Conservation (phyloP, 257 asterid species). For the Nicotiana noctiflora region DNA sequence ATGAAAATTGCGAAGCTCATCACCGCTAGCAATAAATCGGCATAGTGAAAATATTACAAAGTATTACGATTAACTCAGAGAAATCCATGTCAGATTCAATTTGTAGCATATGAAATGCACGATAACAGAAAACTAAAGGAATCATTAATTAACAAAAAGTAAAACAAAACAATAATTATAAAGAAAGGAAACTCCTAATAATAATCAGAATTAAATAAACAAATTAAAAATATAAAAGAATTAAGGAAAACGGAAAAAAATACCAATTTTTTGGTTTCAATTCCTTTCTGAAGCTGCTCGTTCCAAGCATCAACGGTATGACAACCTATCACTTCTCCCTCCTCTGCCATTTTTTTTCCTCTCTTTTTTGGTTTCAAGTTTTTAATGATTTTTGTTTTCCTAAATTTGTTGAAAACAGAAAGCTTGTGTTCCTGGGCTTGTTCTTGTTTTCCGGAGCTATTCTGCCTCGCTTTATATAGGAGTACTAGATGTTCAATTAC, state of each 20-base stretch:
- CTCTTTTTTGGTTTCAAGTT: no score
- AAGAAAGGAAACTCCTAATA: not conserved
- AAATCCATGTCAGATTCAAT: no score
- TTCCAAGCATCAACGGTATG: slow-evolving; percentile 46
- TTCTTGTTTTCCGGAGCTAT: not conserved
- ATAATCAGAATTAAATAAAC: not conserved
- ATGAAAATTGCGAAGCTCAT: no score
- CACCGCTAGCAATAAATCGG: no score
- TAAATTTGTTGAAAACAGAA: not conserved
- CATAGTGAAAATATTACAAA: no score
- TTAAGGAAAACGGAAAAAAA: no score
- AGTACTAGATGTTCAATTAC: not conserved
- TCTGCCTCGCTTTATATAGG: not conserved
- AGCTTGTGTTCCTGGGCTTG: not conserved
- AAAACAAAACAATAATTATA: no score
- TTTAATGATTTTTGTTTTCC: not conserved
- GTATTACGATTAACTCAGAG: no score
- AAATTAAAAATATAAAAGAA: not conserved
- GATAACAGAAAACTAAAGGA: not conserved
- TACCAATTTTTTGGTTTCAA: slow-evolving; percentile 40
- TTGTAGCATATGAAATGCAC: not conserved
- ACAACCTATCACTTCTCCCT: slow-evolving; percentile 49
- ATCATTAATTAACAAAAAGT: not conserved
- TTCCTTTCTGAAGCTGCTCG: slow-evolving; percentile 43
- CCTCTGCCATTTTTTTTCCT: slow-evolving; percentile 21